Conservation (phyloP, 805 yeast species). For the Suhomyces tanzawaensis region DNA sequence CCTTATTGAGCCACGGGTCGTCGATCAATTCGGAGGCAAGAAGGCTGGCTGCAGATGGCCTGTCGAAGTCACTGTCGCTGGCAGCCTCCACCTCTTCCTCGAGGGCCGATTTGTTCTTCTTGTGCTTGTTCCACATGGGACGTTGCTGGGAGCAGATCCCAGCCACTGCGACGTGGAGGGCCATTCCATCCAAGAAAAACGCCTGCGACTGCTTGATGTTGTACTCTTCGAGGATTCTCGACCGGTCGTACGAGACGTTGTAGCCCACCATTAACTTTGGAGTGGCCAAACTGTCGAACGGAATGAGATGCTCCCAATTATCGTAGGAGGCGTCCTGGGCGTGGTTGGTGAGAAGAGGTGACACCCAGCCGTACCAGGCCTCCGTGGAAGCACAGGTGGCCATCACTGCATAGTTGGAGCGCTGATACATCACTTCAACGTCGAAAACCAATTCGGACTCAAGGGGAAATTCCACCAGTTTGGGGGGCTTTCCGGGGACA, state of each 20-base stretch:
- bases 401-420: conserved; percentile 70
- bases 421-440: conserved; percentile 80
- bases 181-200: conserved; percentile 87
- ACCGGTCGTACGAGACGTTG: conserved; percentile 87
- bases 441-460: conserved; percentile 82
- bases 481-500: conserved; percentile 51
- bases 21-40: conserved; percentile 38
- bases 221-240: conserved; percentile 83
- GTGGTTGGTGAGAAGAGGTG: conserved; percentile 71
- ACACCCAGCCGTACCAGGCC: conserved; percentile 96
- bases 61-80: conserved; percentile 19
- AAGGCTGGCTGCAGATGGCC: conserved; percentile 11
- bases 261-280: conserved; percentile 79
- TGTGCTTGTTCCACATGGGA: conserved; percentile 66
- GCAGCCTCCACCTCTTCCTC: conserved; percentile 15
- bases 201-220: conserved; percentile 61
- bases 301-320: conserved; percentile 66
- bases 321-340: conserved; percentile 29
- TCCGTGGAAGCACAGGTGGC: conserved; percentile 73
- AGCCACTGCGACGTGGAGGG: conserved; percentile 82
- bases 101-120: conserved; percentile 33
- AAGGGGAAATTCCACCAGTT: conserved; percentile 60
- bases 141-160: conserved; percentile 95
- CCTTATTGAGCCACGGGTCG: conserved; percentile 83
- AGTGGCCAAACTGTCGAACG: conserved; percentile 51